These are phyloP conservation scores for Benincasa hispida DNA, from an alignment of 306 rosid genomes.

Conservation along the genomic window DNA sequence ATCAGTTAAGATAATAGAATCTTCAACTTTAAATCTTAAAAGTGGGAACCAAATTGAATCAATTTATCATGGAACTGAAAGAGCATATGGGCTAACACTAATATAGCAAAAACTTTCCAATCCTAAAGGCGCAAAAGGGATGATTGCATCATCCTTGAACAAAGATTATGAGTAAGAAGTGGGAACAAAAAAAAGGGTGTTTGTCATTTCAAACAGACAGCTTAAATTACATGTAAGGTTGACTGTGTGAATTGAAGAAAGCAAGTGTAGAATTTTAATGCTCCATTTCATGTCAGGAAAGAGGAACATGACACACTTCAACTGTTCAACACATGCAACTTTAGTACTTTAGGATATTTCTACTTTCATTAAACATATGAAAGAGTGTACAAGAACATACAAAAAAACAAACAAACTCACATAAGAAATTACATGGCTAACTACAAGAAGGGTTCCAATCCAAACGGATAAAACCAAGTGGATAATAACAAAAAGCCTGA, in stretches of 20 bases:
- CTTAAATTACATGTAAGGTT: not conserved
- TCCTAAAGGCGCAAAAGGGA: not conserved
- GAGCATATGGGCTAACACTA: too few species aligned
- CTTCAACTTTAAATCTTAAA: not conserved
- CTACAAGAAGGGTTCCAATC: too few species aligned
- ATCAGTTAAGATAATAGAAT: not conserved
- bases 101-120: not conserved
- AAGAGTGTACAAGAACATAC: too few species aligned
- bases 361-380: not conserved
- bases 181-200: not conserved
- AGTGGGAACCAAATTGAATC: not conserved
- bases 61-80: not conserved
- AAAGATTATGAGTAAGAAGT: not conserved
- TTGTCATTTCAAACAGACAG: not conserved
- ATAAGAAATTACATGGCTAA: too few species aligned
- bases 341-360: not conserved
- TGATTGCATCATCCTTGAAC: not conserved
- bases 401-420: too few species aligned
- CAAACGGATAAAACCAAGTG: too few species aligned
- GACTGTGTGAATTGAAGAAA: not conserved
- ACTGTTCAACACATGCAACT: not conserved
- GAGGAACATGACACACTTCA: not conserved
- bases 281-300: not conserved
- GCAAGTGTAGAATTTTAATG: not conserved
- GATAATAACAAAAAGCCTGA: not conserved